phyloP scores from a whole-genome alignment of 108 stramenopile species.

The Skeletonema costatum region DNA sequence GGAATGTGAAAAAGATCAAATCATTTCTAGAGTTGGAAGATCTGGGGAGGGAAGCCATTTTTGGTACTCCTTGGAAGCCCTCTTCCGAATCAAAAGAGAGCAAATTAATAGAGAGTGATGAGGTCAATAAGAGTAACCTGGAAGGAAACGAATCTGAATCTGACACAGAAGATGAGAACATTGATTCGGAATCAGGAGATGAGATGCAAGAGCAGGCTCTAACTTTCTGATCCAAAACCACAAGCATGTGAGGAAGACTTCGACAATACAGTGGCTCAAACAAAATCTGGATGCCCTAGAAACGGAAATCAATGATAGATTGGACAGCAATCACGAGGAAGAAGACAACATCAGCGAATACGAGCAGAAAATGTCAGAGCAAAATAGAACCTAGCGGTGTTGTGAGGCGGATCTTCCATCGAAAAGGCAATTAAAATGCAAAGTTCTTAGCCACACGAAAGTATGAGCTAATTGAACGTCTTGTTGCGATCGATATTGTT shows the following conservation, averaged over 20 bases:
- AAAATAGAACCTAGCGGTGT: too few relatives aligned
- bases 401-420: background rate
- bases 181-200: background rate
- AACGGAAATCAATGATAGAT: background rate
- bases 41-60: slow-evolving; percentile 43
- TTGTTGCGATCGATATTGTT: slow-evolving; percentile 47
- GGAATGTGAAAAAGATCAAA: slow-evolving; percentile 35
- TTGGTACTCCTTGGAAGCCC: slow-evolving; percentile 21
- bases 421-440: slow-evolving; percentile 44
- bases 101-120: background rate
- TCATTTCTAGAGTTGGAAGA: slow-evolving; percentile 30
- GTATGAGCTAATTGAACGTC: slow-evolving; percentile 48
- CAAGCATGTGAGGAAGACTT: background rate
- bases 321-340: background rate
- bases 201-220: background rate
- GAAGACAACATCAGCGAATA: background rate
- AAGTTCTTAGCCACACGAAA: slow-evolving; percentile 49
- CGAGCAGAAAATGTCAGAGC: background rate
- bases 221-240: background rate
- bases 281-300: background rate
- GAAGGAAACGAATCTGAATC: background rate
- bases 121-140: background rate
- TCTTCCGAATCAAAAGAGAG: background rate
- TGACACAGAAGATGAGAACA: background rate
- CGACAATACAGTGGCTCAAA: background rate